Base-by-base conservation (phyloP, 345 rosid genomes). In the Eucalyptus cloeziana region DNA sequence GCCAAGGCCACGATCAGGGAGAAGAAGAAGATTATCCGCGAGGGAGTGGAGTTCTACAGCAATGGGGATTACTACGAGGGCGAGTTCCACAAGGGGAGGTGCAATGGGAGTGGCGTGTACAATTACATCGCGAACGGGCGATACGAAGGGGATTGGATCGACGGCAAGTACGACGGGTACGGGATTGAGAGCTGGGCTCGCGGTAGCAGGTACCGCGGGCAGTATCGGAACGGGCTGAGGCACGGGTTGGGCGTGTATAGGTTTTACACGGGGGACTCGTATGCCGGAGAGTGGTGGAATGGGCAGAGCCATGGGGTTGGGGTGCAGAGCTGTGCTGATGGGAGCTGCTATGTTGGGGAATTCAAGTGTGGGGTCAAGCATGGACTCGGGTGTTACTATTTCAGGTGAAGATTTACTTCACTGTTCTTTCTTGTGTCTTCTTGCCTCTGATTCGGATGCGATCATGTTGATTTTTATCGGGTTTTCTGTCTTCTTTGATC, bases 291-390 rank as follows among this genome's bases (percentile, higher is more conserved):
- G 86, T 98, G 99, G 99, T 95, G 89, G 67, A 97, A 97, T 87
- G 99, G 99, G 60, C 99, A 98, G 91, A 98, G 99, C 62, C 97
- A 96, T 88, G 99, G 99, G 15, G 92, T 90, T 90, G 99, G 99
- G 33, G 93, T 94, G 33, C 99, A 98, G 91, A 93, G 95, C 64
- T 98, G 99, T 83, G 94, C 94, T 86, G 99, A 98, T 89, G 98
- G 97, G 2, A 98, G 99, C 88, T 96, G 96, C 87, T 96, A 91
- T 69, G 92, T 94, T 71, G 99, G 99, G 13, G 94, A 94, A 86
- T 98, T 98, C 93, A 98, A 97, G 91, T 94, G 92, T 45, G 99
- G 97, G 49, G 95, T 96, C 76, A 98, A 98, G 88, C 99, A 98
- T 90, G 99, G 99, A 86, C 94, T 95, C 90, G 99, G 99, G 27